Base-by-base conservation (phyloP, 805 yeast species). In the Cyberlindnera sargentensis region DNA sequence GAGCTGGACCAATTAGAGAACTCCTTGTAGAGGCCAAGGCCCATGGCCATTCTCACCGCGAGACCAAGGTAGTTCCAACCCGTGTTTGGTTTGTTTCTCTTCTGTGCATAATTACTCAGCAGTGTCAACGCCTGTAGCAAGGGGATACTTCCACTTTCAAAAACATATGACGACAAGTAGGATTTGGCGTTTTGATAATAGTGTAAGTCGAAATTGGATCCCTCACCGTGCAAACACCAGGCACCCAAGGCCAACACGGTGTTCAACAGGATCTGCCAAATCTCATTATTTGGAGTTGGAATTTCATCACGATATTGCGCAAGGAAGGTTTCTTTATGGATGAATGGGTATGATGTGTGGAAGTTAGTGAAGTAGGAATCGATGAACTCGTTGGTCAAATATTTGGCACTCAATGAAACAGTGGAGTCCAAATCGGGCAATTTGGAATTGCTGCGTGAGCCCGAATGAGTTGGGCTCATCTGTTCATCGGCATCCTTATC, bases 31-130 rank as follows among this genome's bases (percentile, higher is more conserved):
- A 81, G 61, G 4, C 87, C 89, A 34, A 82, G 57, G 0, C 83
- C 79, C 51, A 76, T 65, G 0, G 87, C 85, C 82, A 81, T 79
- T 47, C 83, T 65, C 7, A 78, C 71, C 0, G 84, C 81, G 15
- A 78, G 63, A 9, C 88, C 87, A 31, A 79, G 62, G 49, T 75
- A 78, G 51, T 77, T 77, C 83, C 86, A 82, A 25, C 82, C 82
- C 0, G 85, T 73, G 58, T 80, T 80, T 43, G 83, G 81, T 50
- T 77, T 78, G 51, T 80, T 76, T 40, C 84, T 68, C 60, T 78
- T 78, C 54, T 78, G 84, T 8, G 77, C 73, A 60, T 80, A 82
- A 49, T 75, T 75, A 45, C 82, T 72, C 41, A 82, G 57, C 31
- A 81, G 55, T 4, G 77, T 67, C 31, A 78, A 62, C 1, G 82